Conservation (phyloP, 768 basidiomycete genomes). For the Pilatotrama ljubarskyi region DNA sequence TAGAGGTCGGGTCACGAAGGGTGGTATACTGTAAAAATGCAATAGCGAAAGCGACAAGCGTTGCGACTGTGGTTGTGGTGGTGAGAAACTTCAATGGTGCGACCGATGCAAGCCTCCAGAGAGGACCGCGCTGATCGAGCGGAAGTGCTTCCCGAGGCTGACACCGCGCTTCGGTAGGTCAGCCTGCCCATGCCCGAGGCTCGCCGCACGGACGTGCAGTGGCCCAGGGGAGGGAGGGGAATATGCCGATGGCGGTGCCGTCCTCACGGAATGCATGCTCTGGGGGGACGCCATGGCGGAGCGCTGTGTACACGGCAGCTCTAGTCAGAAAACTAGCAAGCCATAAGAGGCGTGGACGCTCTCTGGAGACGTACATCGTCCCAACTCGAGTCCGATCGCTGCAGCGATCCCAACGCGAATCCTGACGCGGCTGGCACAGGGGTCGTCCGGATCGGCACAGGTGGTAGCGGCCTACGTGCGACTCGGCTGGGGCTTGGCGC, state of each 20-base stretch:
- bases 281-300: not conserved
- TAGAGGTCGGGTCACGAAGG: not conserved
- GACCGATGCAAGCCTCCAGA: not conserved
- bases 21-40: not conserved
- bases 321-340: slow-evolving; percentile 7
- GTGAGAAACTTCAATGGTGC: not conserved
- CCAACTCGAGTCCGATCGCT: not conserved
- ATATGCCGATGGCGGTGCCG: not conserved
- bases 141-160: slow-evolving; percentile 1
- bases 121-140: slow-evolving; percentile 6
- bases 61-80: not conserved
- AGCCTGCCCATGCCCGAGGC: not conserved
- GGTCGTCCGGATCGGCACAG: slow-evolving; percentile 11
- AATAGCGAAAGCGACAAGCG: not conserved
- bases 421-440: not conserved
- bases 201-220: not conserved
- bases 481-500: not conserved
- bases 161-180: not conserved
- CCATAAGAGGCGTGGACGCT: not conserved
- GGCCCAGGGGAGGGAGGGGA: not conserved
- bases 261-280: not conserved
- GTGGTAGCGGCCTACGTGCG: slow-evolving; percentile 13
- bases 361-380: slow-evolving; percentile 13
- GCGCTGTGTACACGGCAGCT: not conserved
- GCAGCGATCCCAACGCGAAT: not conserved